phyloP scores from a whole-genome alignment of 2,329 filamentous ascomycete genomes.

The Talaromyces islandicus region DNA sequence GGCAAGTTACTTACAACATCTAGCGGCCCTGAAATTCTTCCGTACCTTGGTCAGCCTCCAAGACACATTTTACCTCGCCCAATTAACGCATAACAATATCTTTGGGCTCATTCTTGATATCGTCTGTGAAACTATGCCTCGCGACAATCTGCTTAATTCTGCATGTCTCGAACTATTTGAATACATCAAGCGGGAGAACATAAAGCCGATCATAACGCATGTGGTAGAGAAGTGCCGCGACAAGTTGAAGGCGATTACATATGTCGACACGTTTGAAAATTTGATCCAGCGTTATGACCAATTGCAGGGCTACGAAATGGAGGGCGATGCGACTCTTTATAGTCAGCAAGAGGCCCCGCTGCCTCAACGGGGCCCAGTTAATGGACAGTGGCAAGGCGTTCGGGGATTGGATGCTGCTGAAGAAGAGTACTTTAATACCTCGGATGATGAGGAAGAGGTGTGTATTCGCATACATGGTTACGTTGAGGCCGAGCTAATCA shows the following conservation, averaged over 20 bases:
- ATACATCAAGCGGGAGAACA: conserved; percentile 73
- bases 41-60: conserved; percentile 77
- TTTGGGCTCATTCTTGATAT: conserved; percentile 82
- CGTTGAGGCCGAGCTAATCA: conserved; percentile 2
- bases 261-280: conserved; percentile 77
- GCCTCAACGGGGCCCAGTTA: conserved; percentile 41
- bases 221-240: conserved; percentile 80
- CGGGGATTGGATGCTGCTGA: conserved; percentile 80
- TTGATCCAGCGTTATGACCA: conserved; percentile 75
- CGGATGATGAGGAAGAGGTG: conserved; percentile 74
- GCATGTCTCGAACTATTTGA: conserved; percentile 93
- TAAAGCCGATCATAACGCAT: conserved; percentile 76
- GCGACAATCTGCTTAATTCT: conserved; percentile 89
- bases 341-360: conserved; percentile 62
- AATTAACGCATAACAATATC: conserved; percentile 73
- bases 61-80: conserved; percentile 84
- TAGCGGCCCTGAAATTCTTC: conserved; percentile 89
- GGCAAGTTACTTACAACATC: not conserved
- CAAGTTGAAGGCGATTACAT: conserved; percentile 67
- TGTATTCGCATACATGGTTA: conserved; percentile 9
- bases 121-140: conserved; percentile 75
- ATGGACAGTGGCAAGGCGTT: conserved; percentile 62
- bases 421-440: conserved; percentile 89
- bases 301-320: conserved; percentile 60
- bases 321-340: conserved; percentile 60